Evolutionary conservation across 495 filamentous ascomycete genomes (phyloP), one percentile per base, ranked within the genome.

Genomic region (Evernia prunastri): DNA sequence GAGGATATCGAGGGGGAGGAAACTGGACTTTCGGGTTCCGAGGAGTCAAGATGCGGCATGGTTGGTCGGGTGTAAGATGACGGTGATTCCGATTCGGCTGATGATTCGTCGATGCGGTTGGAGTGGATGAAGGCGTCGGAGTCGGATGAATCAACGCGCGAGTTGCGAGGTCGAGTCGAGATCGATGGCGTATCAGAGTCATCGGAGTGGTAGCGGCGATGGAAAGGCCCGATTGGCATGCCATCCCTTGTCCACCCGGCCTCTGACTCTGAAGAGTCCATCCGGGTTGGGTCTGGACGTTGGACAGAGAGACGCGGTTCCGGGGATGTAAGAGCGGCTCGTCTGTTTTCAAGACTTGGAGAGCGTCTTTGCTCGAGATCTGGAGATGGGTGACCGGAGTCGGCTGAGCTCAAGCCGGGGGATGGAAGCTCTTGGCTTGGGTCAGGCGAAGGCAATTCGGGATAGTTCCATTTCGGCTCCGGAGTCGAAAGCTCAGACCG

Each of bases 361-460:
- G 49, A 53, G 27, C 39, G 29, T 39, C 53, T 51, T 23, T 56
- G 33, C n/a, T 60, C n/a, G 39, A 42, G 47, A 40, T 29, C 45
- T 54, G 35, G 61, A 29, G 47, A 47, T 11, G 47, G 25, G 51
- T 59, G 20, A 33, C 53, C 61, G 27, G 29, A 63, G 42, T 33
- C 20, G n/a, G 42, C 13, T 13, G 37, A 47, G 39, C 58, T 59
- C 17, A 67, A 42, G 51, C 39, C 37, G 23, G 65, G 65, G 5
- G 65, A 67, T 12, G 65, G 43, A n/a, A 68, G 58, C 49, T 68
- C 66, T 17, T 64, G 61, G 42, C 66, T 68, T 58, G 66, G 66
- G 43, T 68, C 66, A 27, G 66, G 66, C 37, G 57, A 65, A 6
- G 66, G 66, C 5, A 68, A 54, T 35, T 68, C 66, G 15, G 45